Base-by-base conservation (phyloP, 2,329 filamentous ascomycete genomes). In the Colletotrichum sublineola region DNA sequence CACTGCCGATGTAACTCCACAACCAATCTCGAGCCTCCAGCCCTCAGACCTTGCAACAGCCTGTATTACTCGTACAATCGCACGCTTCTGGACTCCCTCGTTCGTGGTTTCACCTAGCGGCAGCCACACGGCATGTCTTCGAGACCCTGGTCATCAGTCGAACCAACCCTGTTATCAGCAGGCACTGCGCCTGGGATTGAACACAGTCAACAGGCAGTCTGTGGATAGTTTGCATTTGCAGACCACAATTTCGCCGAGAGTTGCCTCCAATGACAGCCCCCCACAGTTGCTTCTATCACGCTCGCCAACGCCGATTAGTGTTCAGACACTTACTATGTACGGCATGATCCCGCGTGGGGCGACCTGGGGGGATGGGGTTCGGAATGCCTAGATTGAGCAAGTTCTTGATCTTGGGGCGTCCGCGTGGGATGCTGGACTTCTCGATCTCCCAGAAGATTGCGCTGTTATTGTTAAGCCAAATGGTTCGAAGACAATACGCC, bases 301-400 rank as follows among this genome's bases (percentile, higher is more conserved):
- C 66, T 56, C 31, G 31, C 61, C 38, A 61, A 70, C 38, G 24
- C 48, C 46, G 46, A 48, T 53, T 44, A 46, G 52, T 48, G 31
- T 64, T 48, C 52, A 63, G 48, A 42, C 55, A 55, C 24, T 52
- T 42, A 61, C 24, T 24, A 24, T 24, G 24, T 24, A 24, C 66
- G 55, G 55, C 60, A 65, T 73, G 66, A 57, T 65, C 66, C 70
- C 48, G 52, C 44, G 52, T 63, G 70, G 66, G 53, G 44, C 36
- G 36, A 33, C 60, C 60, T 44, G 46, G 66, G 56, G 44, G 40
- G 48, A 44, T 33, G 66, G 64, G 53, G 38, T 55, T 63, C 38
- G 40, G 48, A 57, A 64, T 38, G 56, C 31, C 42, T 67, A 33
- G n/a, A 56, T 42, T 62, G 63, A 65, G 55, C 66, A 69, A 44